Evolutionary conservation across 202 grass and related monocot genomes (phyloP).

Genomic region (Zoysia matrella): DNA sequence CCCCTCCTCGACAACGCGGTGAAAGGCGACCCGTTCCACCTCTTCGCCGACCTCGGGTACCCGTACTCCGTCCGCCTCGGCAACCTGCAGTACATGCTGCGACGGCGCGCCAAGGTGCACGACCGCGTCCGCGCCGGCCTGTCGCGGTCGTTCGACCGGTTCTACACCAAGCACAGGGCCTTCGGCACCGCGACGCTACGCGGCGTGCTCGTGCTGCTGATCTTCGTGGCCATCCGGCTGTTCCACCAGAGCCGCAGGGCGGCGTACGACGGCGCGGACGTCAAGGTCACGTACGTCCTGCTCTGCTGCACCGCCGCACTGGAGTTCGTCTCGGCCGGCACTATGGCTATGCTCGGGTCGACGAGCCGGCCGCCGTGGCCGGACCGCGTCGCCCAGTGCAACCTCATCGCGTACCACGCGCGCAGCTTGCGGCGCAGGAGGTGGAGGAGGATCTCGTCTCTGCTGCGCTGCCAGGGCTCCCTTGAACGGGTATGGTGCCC

Average conservation of each 20-base stretch:
- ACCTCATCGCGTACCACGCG: not conserved
- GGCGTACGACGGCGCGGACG: not conserved
- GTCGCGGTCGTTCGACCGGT: not conserved
- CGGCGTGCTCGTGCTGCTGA: not conserved
- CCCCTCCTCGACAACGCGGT: too few species aligned
- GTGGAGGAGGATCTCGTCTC: too few species aligned
- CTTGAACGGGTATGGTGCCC: slow-evolving; percentile 15
- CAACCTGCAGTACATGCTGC: not conserved
- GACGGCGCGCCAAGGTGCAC: not conserved
- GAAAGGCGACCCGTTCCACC: too few species aligned
- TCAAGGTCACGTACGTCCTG: not conserved
- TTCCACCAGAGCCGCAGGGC: not conserved
- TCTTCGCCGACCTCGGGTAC: not conserved
- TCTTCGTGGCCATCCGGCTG: not conserved
- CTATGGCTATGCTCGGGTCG: too few species aligned
- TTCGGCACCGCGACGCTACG: not conserved
- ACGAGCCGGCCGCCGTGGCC: too few species aligned
- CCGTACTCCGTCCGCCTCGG: not conserved
- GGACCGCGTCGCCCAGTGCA: too few species aligned
- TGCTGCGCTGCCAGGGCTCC: not conserved
- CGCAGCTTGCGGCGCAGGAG: too few species aligned
- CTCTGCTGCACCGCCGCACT: not conserved
- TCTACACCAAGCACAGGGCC: not conserved
- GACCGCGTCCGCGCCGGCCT: not conserved
- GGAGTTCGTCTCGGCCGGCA: not conserved